These are phyloP conservation scores for Rubroboletus satanas DNA, from an alignment of 768 basidiomycete genomes.

Conservation along the genomic window DNA sequence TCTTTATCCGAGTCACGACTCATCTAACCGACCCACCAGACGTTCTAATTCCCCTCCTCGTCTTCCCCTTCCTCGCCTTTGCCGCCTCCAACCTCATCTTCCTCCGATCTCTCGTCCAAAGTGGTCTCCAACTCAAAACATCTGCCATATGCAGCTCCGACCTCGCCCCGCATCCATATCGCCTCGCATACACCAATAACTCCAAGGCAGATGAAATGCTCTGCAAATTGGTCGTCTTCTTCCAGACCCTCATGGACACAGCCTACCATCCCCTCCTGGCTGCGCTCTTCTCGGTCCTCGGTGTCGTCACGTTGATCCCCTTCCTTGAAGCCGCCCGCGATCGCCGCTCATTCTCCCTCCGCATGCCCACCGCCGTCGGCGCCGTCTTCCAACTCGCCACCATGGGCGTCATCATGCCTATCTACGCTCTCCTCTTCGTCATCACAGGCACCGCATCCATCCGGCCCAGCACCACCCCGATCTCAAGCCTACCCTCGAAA, in stretches of 20 bases:
- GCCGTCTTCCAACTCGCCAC: conserved; percentile 40
- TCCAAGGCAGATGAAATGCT: conserved; percentile 36
- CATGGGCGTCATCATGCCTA: conserved; percentile 41
- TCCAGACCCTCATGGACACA: conserved; percentile 33
- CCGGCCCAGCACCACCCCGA: neutral
- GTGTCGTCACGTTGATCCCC: conserved; percentile 34
- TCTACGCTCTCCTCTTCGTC: conserved; percentile 48
- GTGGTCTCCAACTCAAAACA: conserved; percentile 17
- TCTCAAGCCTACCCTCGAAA: conserved; percentile 12
- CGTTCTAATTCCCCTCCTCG: conserved; percentile 13
- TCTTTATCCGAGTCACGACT: no score
- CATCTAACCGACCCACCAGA: conserved; percentile 7
- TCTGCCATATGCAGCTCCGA: conserved; percentile 32
- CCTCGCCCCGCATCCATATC: conserved; percentile 27
- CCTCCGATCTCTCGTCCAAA: conserved; percentile 7
- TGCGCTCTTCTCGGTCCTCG: conserved; percentile 7
- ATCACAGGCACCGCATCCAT: conserved; percentile 33
- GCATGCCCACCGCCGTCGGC: conserved; percentile 40
- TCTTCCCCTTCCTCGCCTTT: conserved; percentile 17
- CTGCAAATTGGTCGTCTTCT: conserved; percentile 46
- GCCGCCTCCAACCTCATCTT: conserved; percentile 13
- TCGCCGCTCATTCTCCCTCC: conserved; percentile 34
- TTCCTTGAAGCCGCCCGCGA: conserved; percentile 44
- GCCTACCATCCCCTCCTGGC: conserved; percentile 16
- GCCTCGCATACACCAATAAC: conserved; percentile 39